Evolutionary conservation across 208 protist genomes (phyloP).

Genomic region (Jaenimonas drosophilae): DNA sequence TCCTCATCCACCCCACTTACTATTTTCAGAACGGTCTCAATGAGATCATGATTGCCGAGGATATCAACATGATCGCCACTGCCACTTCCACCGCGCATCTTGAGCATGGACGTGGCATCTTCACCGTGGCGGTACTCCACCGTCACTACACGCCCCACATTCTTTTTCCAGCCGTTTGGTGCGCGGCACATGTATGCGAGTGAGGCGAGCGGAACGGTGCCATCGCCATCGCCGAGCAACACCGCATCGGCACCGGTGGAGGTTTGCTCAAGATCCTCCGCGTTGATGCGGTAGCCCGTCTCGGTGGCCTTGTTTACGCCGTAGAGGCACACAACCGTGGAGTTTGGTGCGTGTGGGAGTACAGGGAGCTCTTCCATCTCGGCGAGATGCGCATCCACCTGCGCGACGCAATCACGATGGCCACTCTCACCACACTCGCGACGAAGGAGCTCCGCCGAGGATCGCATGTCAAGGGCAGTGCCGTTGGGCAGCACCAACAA

Average conservation of each 20-base stretch:
- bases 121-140: conserved; percentile 60
- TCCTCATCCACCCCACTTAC: conserved; percentile 46
- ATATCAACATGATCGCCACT: conserved; percentile 88
- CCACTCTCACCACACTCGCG: conserved; percentile 35
- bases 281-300: conserved; percentile 71
- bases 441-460: conserved; percentile 19
- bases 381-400: conserved; percentile 15
- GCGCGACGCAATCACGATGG: conserved; percentile 29
- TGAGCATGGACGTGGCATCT: conserved; percentile 14
- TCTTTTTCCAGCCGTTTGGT: conserved; percentile 71
- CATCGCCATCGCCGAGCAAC: conserved; percentile 67
- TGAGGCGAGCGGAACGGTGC: conserved; percentile 83
- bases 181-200: conserved; percentile 88
- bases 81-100: conserved; percentile 40
- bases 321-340: conserved; percentile 86
- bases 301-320: conserved; percentile 77
- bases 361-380: conserved; percentile 29
- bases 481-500: conserved; percentile 44
- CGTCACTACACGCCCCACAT: conserved; percentile 76
- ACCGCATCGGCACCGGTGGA: conserved; percentile 14
- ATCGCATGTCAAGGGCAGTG: conserved; percentile 19
- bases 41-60: conserved; percentile 72
- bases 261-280: not conserved
- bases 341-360: conserved; percentile 75
- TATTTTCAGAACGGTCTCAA: conserved; percentile 72